A percentile compares a stretch with the other conserved stretches of the same genome.
These are phyloP conservation scores for Macadamia integrifolia DNA, from an alignment of 164 flowering plant genomes.

Conservation along the genomic window DNA sequence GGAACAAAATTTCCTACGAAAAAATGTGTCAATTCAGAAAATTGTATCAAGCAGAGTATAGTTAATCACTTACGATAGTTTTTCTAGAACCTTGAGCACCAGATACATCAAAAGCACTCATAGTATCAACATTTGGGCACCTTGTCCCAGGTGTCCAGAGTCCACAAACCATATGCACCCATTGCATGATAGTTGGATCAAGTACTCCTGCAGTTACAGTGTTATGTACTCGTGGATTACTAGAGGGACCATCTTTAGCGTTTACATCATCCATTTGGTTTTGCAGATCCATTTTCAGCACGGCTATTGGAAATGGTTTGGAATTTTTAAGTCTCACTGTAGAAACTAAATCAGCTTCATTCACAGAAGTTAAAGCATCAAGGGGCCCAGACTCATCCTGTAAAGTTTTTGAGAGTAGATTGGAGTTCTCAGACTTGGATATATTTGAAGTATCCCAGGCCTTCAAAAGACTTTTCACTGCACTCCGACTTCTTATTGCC, in stretches of 20 bases:
- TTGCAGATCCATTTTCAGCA: slow-evolving; percentile 11
- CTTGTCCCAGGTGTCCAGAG: slow-evolving; percentile 71
- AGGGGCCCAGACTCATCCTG: slow-evolving; percentile 11
- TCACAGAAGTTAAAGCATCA: slow-evolving; percentile 12
- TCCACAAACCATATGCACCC: slow-evolving; percentile 77
- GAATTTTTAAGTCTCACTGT: slow-evolving; percentile 9
- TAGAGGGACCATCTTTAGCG: slow-evolving; percentile 4
- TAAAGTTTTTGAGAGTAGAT: slow-evolving; percentile 11
- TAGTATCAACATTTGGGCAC: slow-evolving; percentile 65
- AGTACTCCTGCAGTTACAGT: slow-evolving; percentile 40
- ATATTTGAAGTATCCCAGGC: slow-evolving; percentile 34
- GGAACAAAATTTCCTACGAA: background rate
- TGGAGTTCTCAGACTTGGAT: slow-evolving; percentile 10
- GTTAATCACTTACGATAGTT: slow-evolving; percentile 28
- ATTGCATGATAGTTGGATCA: slow-evolving; percentile 50
- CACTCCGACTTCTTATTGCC: slow-evolving; percentile 39
- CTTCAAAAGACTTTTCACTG: slow-evolving; percentile 49
- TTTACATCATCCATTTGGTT: slow-evolving; percentile 9
- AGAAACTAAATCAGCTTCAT: slow-evolving; percentile 12
- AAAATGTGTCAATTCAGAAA: background rate
- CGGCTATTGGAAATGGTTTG: slow-evolving; percentile 9
- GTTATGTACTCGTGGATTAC: slow-evolving; percentile 25
- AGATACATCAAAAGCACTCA: slow-evolving; percentile 72
- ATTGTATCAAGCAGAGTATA: background rate
- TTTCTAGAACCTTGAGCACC: slow-evolving; percentile 34